Base-by-base conservation (phyloP, 2,329 filamentous ascomycete genomes). In the Pseudocercospora vitis region DNA sequence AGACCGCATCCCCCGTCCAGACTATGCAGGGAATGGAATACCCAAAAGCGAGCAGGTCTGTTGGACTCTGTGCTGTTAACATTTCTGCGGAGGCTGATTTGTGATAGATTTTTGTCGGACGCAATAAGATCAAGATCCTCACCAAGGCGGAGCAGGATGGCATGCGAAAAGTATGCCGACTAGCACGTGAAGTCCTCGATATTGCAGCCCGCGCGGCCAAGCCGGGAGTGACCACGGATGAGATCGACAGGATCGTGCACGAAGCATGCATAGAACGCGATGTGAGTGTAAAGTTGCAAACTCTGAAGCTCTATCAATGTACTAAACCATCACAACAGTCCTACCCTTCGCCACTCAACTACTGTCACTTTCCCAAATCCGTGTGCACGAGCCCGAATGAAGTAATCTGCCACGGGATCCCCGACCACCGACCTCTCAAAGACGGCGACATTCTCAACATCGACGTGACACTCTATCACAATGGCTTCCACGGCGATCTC, bases 381-480 rank as follows among this genome's bases (percentile, higher is more conserved):
- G 89, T 96, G 58, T 99, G 94, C 75, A 97, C 92, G 2, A 97
- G 92, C 2, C 76, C 89, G 46, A 99, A 99, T 77, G 94, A 99
- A 74, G 88, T 96, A 60, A 97, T 99, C 71, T 99, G 94, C 77
- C 94, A 99, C 78, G 94, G 94, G 49, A 99, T 99, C 60, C 94
- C 94, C 12, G 94, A 99, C 68, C 85, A 95, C 71, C 84, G 94
- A 51, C 79, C 88, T 6, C 80, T 99, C 1, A 75, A 90, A 59
- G 92, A 99, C 63, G 94, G 94, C 58, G 94, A 99, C 67, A 97
- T 99, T 61, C 77, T 99, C 68, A 99, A 99, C 76, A 91, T 99
- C 62, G 94, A 99, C 65, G 89, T 99, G 4, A 91, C 91, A 0
- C 77, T 99, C 37, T 99, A 95, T 73, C 91, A 97, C 70, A 88